Conservation (phyloP, 1,284 basidiomycete genomes). For the Melanopsichium pennsylvanicum region DNA sequence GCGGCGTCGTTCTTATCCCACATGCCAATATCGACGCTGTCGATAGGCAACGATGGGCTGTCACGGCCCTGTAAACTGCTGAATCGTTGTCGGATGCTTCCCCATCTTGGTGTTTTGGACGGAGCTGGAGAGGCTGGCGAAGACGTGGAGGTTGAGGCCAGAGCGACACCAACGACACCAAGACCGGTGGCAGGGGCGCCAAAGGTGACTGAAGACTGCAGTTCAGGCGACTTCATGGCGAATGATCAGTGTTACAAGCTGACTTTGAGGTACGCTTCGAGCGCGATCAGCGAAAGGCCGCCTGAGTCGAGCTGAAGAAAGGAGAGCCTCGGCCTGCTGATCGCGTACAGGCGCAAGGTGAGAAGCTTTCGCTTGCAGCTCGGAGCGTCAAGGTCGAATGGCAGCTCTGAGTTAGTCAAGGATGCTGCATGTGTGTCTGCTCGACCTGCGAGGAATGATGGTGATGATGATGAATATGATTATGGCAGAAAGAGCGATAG, state of each 20-base stretch:
- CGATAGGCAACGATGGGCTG: conserved; percentile 7
- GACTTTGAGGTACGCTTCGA: neutral
- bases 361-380: too few relatives aligned
- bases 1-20: conserved; percentile 51
- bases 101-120: conserved; percentile 27
- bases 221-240: conserved; percentile 17
- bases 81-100: conserved; percentile 40
- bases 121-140: conserved; percentile 6
- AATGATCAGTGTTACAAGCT: neutral
- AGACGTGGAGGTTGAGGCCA: conserved; percentile 3
- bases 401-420: too few relatives aligned
- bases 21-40: conserved; percentile 37
- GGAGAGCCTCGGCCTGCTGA: neutral
- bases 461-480: too few relatives aligned
- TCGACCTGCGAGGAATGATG: too few relatives aligned
- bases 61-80: conserved; percentile 35
- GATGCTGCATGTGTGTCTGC: too few relatives aligned
- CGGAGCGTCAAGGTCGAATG: too few relatives aligned
- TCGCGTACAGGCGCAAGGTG: neutral
- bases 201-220: conserved; percentile 6
- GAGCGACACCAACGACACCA: conserved; percentile 20
- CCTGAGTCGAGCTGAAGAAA: neutral
- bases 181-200: conserved; percentile 4
- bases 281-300: neutral
- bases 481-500: too few relatives aligned